A percentile compares a stretch with the other conserved stretches of the same genome.
These are phyloP conservation scores for Tricholoma sp. DNA, from an alignment of 768 basidiomycete species.

Conservation along the genomic window DNA sequence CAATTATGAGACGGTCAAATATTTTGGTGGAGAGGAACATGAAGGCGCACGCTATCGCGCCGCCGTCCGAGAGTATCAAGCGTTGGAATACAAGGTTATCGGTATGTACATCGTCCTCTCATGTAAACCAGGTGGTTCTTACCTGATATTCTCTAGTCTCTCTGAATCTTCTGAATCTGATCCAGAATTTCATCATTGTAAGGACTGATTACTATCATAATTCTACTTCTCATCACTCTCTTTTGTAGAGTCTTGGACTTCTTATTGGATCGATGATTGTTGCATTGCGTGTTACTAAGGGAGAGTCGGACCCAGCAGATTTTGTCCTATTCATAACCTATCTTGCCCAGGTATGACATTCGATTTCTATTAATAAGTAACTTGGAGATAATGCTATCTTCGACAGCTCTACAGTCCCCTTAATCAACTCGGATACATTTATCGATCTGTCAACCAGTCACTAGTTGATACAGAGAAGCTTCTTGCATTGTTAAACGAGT, in stretches of 20 bases:
- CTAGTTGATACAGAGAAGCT: constrained; percentile 83
- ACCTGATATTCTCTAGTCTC: constrained; percentile 38
- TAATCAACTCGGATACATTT: constrained; percentile 73
- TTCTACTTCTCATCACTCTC: not conserved
- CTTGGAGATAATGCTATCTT: constrained; percentile 5
- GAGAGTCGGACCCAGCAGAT: constrained; percentile 45
- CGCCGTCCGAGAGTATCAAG: constrained; percentile 72
- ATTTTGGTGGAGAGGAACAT: constrained; percentile 82
- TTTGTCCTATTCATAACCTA: constrained; percentile 84
- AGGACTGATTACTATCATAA: constrained; percentile 15
- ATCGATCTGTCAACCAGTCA: constrained; percentile 71
- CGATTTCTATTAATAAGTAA: not conserved
- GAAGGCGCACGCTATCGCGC: constrained; percentile 68
- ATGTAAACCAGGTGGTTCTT: not conserved
- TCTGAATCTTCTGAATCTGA: constrained; percentile 68
- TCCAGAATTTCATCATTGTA: constrained; percentile 80
- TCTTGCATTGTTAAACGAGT: constrained; percentile 74
- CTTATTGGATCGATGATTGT: constrained; percentile 81
- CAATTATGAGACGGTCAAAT: constrained; percentile 85
- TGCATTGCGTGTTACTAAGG: constrained; percentile 57
- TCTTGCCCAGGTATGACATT: constrained; percentile 58
- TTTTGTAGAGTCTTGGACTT: constrained; percentile 61
- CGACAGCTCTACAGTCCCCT: constrained; percentile 66
- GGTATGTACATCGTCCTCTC: constrained; percentile 34
- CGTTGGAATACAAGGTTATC: constrained; percentile 68